These are phyloP conservation scores for Chaetomium tenue DNA, from an alignment of 495 filamentous ascomycete genomes.

Conservation along the genomic window DNA sequence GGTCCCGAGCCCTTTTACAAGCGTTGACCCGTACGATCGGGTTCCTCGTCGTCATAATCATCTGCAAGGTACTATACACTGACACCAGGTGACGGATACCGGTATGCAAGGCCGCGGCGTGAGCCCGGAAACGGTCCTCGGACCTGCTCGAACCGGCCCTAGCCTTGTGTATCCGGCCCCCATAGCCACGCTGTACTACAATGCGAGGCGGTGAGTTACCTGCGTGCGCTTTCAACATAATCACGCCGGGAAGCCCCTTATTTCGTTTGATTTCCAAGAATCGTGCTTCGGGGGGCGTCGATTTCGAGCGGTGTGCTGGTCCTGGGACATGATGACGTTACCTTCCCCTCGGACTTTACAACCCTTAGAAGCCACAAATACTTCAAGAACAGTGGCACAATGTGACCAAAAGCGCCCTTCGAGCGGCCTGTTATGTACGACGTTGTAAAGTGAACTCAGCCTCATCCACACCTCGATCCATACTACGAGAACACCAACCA, in stretches of 20 bases:
- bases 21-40: not conserved
- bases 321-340: not conserved
- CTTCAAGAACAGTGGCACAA: not conserved
- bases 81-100: not conserved
- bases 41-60: not conserved
- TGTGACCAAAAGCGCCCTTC: not conserved
- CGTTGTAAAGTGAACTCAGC: not conserved
- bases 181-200: not conserved
- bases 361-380: not conserved
- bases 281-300: not conserved
- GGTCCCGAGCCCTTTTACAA: not conserved
- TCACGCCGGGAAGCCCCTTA: not conserved
- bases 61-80: not conserved
- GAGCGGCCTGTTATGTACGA: not conserved
- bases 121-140: not conserved
- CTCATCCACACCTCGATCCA: not conserved
- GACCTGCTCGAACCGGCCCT: not conserved
- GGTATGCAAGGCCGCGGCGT: not conserved
- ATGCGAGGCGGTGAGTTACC: not conserved
- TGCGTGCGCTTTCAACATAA: too few relatives aligned
- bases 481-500: not conserved
- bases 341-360: not conserved
- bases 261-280: conserved; percentile 7
- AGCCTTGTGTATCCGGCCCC: not conserved
- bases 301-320: not conserved